Percentiles rank a stretch among this genome's conserved stretches.
phyloP scores from a whole-genome alignment of 495 filamentous ascomycete species.

The Neurospora sp. region DNA sequence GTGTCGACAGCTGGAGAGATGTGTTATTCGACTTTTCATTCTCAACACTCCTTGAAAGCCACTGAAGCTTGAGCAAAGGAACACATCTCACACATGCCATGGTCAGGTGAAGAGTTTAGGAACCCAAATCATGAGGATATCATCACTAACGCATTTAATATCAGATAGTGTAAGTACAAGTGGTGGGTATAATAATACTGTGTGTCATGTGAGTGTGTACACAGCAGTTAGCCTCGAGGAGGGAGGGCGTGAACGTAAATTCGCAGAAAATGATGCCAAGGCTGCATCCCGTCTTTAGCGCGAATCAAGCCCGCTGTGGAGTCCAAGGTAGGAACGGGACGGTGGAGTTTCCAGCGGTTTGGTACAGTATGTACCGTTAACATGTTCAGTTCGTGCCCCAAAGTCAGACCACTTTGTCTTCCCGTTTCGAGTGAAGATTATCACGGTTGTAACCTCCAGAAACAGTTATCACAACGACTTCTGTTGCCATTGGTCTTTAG shows the following conservation, averaged over 20 bases:
- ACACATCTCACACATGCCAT: background rate
- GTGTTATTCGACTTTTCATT: background rate
- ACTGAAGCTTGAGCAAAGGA: background rate
- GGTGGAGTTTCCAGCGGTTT: background rate
- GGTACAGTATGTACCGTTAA: background rate
- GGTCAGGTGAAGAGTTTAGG: background rate
- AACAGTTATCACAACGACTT: background rate
- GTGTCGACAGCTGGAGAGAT: background rate
- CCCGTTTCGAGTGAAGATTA: background rate
- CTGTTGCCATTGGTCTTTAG: background rate
- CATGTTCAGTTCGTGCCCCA: background rate
- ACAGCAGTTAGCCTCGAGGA: background rate
- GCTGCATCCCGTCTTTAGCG: background rate
- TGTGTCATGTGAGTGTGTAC: background rate
- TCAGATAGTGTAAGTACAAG: background rate
- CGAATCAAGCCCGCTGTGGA: background rate
- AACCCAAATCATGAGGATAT: background rate
- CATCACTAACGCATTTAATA: background rate
- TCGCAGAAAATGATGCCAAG: background rate
- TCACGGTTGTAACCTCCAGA: background rate
- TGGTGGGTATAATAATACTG: background rate
- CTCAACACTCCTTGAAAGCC: background rate
- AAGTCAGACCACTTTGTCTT: background rate
- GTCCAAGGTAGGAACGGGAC: background rate
- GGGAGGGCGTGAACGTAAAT: background rate